Percentiles rank a stretch among this genome's conserved stretches.
Evolutionary conservation across 768 basidiomycete species (phyloP).

Genomic region (Cyathus striatus): DNA sequence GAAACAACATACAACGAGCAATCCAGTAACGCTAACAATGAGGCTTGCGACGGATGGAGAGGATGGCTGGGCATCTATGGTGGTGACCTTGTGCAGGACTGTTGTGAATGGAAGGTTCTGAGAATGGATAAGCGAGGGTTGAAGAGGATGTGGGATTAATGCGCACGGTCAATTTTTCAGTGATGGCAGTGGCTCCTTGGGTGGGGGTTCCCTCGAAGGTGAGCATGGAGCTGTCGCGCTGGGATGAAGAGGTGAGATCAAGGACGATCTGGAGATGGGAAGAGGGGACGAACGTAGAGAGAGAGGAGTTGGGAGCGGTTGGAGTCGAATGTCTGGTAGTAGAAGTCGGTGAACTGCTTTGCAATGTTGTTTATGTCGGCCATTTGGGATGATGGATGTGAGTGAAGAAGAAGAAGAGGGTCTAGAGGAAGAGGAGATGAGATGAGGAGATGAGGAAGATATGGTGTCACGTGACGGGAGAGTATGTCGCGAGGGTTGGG

Average conservation of each 20-base stretch:
- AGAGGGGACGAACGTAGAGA: slow-evolving; percentile 74
- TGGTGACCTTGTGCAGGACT: slow-evolving; percentile 77
- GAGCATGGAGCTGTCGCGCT: slow-evolving; percentile 84
- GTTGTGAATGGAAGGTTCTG: slow-evolving; percentile 77
- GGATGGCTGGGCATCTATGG: slow-evolving; percentile 87
- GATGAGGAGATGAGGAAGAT: slow-evolving; percentile 8
- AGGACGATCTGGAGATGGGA: slow-evolving; percentile 4
- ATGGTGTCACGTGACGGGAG: no score
- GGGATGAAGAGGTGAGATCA: slow-evolving; percentile 13
- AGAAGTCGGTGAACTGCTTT: slow-evolving; percentile 74
- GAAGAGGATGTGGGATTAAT: background rate
- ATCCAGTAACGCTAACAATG: slow-evolving; percentile 86
- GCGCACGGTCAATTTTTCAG: slow-evolving; percentile 62
- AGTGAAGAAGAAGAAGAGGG: slow-evolving; percentile 7
- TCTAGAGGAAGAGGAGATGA: slow-evolving; percentile 9
- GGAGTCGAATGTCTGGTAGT: slow-evolving; percentile 75
- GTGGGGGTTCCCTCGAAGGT: slow-evolving; percentile 67
- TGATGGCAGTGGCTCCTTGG: slow-evolving; percentile 50
- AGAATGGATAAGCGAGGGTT: background rate
- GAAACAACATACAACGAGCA: slow-evolving; percentile 53
- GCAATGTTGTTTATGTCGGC: slow-evolving; percentile 74
- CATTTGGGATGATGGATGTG: slow-evolving; percentile 36
- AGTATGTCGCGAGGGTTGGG: no score
- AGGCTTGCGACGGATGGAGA: slow-evolving; percentile 46
- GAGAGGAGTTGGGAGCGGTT: slow-evolving; percentile 47